Evolutionary conservation across 2,329 filamentous ascomycete genomes (phyloP).

Genomic region (Phaeosphaeriaceae sp.): DNA sequence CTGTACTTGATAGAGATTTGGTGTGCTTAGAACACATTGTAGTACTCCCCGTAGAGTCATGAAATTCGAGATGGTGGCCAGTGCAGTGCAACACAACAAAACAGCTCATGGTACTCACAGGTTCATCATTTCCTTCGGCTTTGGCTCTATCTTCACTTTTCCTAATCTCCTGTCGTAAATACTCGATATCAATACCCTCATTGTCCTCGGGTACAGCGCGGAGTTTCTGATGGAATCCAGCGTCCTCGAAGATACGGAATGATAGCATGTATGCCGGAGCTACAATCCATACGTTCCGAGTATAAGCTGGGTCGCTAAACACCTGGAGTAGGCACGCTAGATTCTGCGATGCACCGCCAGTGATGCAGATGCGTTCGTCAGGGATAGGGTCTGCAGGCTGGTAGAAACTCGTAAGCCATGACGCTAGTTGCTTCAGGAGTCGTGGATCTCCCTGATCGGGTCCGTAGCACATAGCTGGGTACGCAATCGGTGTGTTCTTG

Average conservation of each 20-base stretch:
- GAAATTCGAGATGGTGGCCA: too few species aligned
- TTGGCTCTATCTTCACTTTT: conserved; percentile 56
- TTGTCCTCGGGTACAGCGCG: conserved; percentile 77
- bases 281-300: conserved; percentile 78
- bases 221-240: conserved; percentile 71
- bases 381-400: conserved; percentile 52
- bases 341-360: conserved; percentile 85
- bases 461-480: conserved; percentile 77
- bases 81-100: too few species aligned
- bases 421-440: conserved; percentile 70
- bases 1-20: too few species aligned
- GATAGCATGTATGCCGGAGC: conserved; percentile 86
- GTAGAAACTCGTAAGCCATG: conserved; percentile 74
- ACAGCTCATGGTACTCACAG: conserved; percentile 52
- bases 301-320: conserved; percentile 80
- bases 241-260: conserved; percentile 84
- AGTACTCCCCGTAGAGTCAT: too few species aligned
- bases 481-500: conserved; percentile 63
- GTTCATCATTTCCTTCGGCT: conserved; percentile 47
- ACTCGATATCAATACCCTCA: conserved; percentile 75
- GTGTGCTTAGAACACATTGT: too few species aligned
- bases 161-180: conserved; percentile 60
- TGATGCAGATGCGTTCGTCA: conserved; percentile 74
- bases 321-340: conserved; percentile 78
- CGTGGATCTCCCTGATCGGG: conserved; percentile 69